phyloP scores from a whole-genome alignment of 2,329 filamentous ascomycete genomes.

The Atkinsonella texensis region DNA sequence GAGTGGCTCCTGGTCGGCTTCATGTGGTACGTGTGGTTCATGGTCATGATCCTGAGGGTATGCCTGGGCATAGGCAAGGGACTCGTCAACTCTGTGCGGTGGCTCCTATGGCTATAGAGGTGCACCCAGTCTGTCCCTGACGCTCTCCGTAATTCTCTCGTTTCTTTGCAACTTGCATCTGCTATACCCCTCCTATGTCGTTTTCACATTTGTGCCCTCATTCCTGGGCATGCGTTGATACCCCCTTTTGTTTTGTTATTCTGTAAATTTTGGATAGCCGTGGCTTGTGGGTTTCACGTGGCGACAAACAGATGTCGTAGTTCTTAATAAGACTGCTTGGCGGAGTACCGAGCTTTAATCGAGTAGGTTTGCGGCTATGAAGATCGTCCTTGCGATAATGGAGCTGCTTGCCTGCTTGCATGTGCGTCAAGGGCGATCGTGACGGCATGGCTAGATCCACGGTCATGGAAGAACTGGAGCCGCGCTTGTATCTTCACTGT shows the following conservation, averaged over 20 bases:
- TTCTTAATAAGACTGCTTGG: neutral
- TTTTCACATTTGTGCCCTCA: neutral
- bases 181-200: neutral
- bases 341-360: neutral
- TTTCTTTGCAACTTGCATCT: neutral
- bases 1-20: slow-evolving; percentile 82
- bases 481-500: too few species aligned
- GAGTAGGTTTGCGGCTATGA: too few species aligned
- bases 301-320: neutral
- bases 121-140: too few species aligned
- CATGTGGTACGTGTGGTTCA: slow-evolving; percentile 90
- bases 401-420: too few species aligned
- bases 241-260: slow-evolving; percentile 4
- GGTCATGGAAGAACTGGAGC: too few species aligned
- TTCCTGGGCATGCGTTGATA: neutral
- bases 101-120: slow-evolving; percentile 67
- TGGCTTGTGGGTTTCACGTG: neutral
- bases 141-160: too few species aligned
- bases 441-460: too few species aligned
- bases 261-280: slow-evolving; percentile 3
- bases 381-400: too few species aligned
- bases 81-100: slow-evolving; percentile 49
- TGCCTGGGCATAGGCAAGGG: slow-evolving; percentile 51
- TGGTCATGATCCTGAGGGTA: slow-evolving; percentile 65
- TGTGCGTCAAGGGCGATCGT: too few species aligned